Evolutionary conservation across 2,329 filamentous ascomycete genomes (phyloP), one percentile per base, ranked within the genome.

Genomic region (Sclerotinia borealis): DNA sequence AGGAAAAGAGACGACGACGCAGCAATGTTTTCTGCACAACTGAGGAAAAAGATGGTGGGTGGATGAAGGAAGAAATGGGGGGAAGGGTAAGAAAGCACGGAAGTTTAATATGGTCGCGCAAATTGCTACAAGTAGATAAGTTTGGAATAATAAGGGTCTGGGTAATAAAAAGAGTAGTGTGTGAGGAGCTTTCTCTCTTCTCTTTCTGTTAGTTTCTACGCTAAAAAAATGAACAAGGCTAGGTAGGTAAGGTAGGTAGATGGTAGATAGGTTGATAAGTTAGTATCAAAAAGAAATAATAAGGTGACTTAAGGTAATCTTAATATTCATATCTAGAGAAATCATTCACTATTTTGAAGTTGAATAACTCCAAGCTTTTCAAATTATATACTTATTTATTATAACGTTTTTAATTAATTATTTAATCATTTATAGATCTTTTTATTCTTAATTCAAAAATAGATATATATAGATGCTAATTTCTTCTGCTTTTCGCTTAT

Each of bases 21-120:
- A 41, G 56, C 41, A 48, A 55, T 41, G 25, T 39, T 58, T 45
- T 29, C n/a, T 58, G 54, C 39, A 51, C 49, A 47, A 47, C 54
- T 34, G 59, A 43, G 29, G 27, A 50, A 49, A 56, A 62, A 45
- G 60, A 52, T 29, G 36, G n/a, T 34, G 50, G 36, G n/a, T 34
- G 50, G 52, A 47, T 15, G 51, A 51, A 51, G 29, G 39, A 31
- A 51, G 34, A 51, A 43, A n/a, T 36, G 25, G 61, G 47, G 61
- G 59, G 50, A 48, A 54, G 54, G 48, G 64, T 36, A 59, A 48
- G 50, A 59, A 51, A 43, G 58, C 34, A 62, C 39, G 22, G 55
- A 59, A 48, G 29, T 36, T 59, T 52, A 56, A 27, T 15, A 39
- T 37, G 50, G 34, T 48, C n/a, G 41, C 52, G 59, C 50, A 54